A percentile compares a stretch with the other conserved stretches of the same genome.
Evolutionary conservation across 257 asterid species (phyloP).

Genomic region (Scutellaria barbata): DNA sequence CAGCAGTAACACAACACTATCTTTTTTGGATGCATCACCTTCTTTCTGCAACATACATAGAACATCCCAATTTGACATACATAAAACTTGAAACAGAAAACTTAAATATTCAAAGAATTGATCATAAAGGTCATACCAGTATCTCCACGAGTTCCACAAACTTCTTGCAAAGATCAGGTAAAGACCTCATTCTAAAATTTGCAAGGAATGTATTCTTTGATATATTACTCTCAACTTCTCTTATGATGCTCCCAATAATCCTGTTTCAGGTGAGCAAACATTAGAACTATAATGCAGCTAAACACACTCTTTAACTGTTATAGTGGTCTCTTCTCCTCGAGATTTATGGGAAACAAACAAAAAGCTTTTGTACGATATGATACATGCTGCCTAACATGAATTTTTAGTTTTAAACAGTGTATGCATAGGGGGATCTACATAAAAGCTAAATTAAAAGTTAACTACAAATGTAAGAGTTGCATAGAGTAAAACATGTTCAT

Average conservation of each 20-base stretch:
- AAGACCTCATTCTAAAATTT: constrained; percentile 66
- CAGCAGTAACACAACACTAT: constrained; percentile 66
- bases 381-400: background rate
- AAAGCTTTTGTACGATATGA: background rate
- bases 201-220: constrained; percentile 65
- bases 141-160: constrained; percentile 76
- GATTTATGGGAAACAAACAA: constrained; percentile 1
- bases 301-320: background rate
- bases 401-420: constrained; percentile 5
- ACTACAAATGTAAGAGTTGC: background rate
- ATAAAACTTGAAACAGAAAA: constrained; percentile 22
- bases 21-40: constrained; percentile 64
- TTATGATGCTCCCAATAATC: constrained; percentile 64
- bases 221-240: constrained; percentile 69
- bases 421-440: background rate
- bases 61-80: constrained; percentile 6
- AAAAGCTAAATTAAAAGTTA: background rate
- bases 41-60: constrained; percentile 59
- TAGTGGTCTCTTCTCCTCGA: background rate
- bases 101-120: constrained; percentile 10
- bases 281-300: constrained; percentile 35
- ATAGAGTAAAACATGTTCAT: background rate
- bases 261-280: constrained; percentile 43
- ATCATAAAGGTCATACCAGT: constrained; percentile 56
- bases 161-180: constrained; percentile 68